Conservation (phyloP, 345 rosid genomes). For the Lagerstroemia speciosa region DNA sequence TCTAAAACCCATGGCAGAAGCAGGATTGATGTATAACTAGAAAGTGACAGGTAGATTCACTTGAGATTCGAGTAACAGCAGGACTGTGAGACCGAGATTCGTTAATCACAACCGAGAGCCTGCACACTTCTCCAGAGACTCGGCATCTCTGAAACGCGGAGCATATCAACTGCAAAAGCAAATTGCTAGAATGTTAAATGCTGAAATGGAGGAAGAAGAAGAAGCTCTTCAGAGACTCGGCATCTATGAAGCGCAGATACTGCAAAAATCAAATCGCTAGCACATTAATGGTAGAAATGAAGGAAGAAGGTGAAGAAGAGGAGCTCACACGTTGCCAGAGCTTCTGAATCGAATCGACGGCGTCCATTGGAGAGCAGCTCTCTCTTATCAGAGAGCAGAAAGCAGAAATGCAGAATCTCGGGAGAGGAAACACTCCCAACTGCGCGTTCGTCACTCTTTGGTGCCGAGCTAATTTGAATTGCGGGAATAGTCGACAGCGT, state of each 20-base stretch:
- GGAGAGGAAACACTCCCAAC: too few relatives aligned
- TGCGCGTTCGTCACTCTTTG: too few relatives aligned
- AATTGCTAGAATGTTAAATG: background rate
- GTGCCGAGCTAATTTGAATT: too few relatives aligned
- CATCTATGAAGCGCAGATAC: slow-evolving; percentile 70
- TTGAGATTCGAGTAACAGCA: slow-evolving; percentile 37
- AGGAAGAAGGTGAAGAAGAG: background rate
- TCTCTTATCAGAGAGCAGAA: too few relatives aligned
- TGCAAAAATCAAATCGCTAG: slow-evolving; percentile 19
- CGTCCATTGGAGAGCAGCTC: slow-evolving; percentile 4
- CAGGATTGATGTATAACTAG: background rate
- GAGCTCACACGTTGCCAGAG: slow-evolving; percentile 9
- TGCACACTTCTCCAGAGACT: slow-evolving; percentile 48
- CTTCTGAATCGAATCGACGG: slow-evolving; percentile 9
- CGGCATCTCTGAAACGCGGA: slow-evolving; percentile 73
- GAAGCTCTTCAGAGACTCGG: slow-evolving; percentile 44
- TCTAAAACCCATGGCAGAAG: background rate
- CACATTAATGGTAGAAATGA: background rate
- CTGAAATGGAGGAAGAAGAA: background rate
- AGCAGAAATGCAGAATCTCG: too few relatives aligned
- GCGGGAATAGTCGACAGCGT: too few relatives aligned
- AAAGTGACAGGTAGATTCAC: slow-evolving; percentile 25
- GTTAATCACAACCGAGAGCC: slow-evolving; percentile 52
- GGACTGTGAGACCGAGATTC: slow-evolving; percentile 20
- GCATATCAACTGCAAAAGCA: slow-evolving; percentile 51